Evolutionary conservation across 257 asterid species (phyloP).

Genomic region (Lithospermum erythrorhizon): DNA sequence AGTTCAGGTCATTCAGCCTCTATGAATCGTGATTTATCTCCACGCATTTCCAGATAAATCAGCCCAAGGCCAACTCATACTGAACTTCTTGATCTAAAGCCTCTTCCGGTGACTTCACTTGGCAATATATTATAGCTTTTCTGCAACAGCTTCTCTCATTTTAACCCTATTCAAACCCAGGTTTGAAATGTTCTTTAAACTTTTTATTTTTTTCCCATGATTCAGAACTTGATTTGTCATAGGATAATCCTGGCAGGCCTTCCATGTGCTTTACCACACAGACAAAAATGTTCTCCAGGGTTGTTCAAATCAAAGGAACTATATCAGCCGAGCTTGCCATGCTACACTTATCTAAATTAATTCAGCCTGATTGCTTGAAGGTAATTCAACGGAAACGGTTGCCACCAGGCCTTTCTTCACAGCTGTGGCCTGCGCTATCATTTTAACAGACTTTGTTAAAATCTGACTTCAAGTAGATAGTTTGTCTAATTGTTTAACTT

Average conservation of each 20-base stretch:
- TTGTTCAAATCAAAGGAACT: slow-evolving; percentile 98
- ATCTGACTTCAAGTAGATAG: not conserved
- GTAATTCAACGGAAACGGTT: slow-evolving; percentile 21
- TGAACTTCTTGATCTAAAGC: slow-evolving; percentile 92
- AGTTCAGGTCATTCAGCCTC: not conserved
- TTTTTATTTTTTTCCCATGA: not conserved
- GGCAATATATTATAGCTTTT: slow-evolving; percentile 75
- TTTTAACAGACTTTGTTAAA: too few species aligned
- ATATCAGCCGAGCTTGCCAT: slow-evolving; percentile 99
- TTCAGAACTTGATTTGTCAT: not conserved
- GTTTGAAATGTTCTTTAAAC: slow-evolving; percentile 21
- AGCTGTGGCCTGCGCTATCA: not conserved
- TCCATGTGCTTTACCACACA: slow-evolving; percentile 84
- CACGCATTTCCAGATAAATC: not conserved
- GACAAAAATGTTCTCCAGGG: slow-evolving; percentile 92
- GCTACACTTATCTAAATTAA: slow-evolving; percentile 78
- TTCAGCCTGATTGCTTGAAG: slow-evolving; percentile 99
- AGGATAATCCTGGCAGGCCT: slow-evolving; percentile 51
- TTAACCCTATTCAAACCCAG: slow-evolving; percentile 98
- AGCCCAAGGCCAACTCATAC: slow-evolving; percentile 97
- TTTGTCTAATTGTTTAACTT: too few species aligned
- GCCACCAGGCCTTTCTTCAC: too few species aligned
- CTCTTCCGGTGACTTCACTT: slow-evolving; percentile 96
- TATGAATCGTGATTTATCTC: not conserved
- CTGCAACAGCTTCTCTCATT: slow-evolving; percentile 83